A percentile compares a stretch with the other conserved stretches of the same genome.
These are phyloP conservation scores for Lichtheimia ramosa DNA, from an alignment of 371 early-diverging fungal species.

Conservation along the genomic window DNA sequence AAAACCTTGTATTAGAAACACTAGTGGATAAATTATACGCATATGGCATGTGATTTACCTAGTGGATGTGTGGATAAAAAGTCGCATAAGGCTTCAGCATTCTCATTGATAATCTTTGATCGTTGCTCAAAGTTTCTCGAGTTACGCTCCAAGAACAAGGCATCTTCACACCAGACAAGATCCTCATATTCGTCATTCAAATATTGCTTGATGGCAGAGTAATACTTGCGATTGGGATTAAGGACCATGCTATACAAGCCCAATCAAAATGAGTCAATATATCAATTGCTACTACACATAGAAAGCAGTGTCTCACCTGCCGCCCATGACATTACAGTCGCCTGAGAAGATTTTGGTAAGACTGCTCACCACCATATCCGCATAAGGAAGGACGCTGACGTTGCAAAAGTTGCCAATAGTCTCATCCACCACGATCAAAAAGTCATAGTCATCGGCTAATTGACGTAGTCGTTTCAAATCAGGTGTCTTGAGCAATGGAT, in stretches of 20 bases:
- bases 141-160: constrained; percentile 92
- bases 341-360: constrained; percentile 94
- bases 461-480: constrained; percentile 71
- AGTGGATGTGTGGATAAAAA: constrained; percentile 64
- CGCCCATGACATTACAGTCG: constrained; percentile 97
- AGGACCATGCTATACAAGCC: constrained; percentile 65
- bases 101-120: constrained; percentile 72
- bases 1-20: not conserved
- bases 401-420: constrained; percentile 93
- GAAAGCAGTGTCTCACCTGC: constrained; percentile 54
- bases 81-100: constrained; percentile 79
- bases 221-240: constrained; percentile 72
- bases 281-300: not conserved
- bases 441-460: constrained; percentile 76
- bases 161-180: constrained; percentile 89
- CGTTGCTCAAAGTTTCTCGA: constrained; percentile 84
- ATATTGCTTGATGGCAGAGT: constrained; percentile 51
- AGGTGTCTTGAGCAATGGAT: constrained; percentile 86
- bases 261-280: not conserved
- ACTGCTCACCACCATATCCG: constrained; percentile 90
- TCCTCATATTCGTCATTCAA: constrained; percentile 73
- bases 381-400: constrained; percentile 71
- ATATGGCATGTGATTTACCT: constrained; percentile 35
- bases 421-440: constrained; percentile 89
- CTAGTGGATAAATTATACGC: not conserved